Percentiles rank a stretch among this genome's conserved stretches.
Conservation (phyloP, 345 rosid species). For the Ceriops tagal region DNA sequence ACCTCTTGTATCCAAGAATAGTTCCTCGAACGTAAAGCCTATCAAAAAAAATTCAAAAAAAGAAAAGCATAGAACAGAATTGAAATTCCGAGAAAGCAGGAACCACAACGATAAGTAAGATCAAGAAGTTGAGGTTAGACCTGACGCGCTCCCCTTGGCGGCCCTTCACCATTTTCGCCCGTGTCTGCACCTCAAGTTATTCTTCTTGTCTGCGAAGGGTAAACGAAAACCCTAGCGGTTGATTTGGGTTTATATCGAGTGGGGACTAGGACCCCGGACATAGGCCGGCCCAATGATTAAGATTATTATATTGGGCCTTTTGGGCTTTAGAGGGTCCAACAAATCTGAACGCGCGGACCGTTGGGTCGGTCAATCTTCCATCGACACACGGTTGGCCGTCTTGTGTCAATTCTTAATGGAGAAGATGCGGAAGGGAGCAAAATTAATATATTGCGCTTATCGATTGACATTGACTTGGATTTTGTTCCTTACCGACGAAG, state of each 20-base stretch:
- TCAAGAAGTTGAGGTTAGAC: constrained; percentile 18
- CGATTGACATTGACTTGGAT: neutral
- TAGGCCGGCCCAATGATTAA: too few species aligned
- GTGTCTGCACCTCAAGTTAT: neutral
- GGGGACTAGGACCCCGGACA: too few species aligned
- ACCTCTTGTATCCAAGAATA: constrained; percentile 31
- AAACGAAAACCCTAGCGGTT: too few species aligned
- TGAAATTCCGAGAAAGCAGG: neutral
- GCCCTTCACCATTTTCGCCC: constrained; percentile 60
- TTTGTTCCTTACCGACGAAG: constrained; percentile 27
- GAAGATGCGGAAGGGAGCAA: too few species aligned
- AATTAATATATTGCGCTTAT: neutral
- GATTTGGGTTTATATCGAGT: too few species aligned
- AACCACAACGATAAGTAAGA: neutral
- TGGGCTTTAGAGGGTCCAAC: too few species aligned
- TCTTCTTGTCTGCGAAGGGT: too few species aligned
- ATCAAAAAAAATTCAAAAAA: neutral
- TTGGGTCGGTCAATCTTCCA: too few species aligned
- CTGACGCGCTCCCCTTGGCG: constrained; percentile 83
- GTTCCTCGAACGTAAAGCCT: constrained; percentile 29
- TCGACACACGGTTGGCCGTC: too few species aligned
- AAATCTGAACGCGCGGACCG: too few species aligned
- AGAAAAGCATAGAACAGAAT: neutral
- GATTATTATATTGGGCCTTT: too few species aligned
- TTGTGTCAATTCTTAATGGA: too few species aligned